Percentiles rank a stretch among this genome's conserved stretches.
Evolutionary conservation across 257 asterid genomes (phyloP).

Genomic region (Leptodermis oblonga): DNA sequence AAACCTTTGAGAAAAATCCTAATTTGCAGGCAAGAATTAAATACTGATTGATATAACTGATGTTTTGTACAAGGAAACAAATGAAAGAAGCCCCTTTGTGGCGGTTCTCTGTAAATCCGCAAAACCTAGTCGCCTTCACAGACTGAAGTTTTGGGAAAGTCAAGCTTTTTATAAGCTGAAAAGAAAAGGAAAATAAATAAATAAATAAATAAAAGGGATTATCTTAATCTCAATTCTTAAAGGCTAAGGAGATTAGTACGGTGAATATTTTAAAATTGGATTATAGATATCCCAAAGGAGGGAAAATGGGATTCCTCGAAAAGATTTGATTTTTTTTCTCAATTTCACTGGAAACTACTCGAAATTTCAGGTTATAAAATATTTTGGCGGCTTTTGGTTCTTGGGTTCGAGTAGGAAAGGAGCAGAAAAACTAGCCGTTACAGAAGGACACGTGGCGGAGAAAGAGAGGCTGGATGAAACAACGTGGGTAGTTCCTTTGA

Average conservation of each 20-base stretch:
- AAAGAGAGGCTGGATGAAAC: conserved; percentile 20
- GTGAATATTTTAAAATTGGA: neutral
- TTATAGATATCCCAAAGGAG: conserved; percentile 4
- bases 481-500: conserved; percentile 31
- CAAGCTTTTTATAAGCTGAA: conserved; percentile 1
- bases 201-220: too few relatives aligned
- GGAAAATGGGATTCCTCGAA: neutral
- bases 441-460: conserved; percentile 30
- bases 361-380: conserved; percentile 24
- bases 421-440: conserved; percentile 55
- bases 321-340: neutral
- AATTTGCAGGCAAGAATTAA: conserved; percentile 28
- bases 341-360: conserved; percentile 25
- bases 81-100: neutral
- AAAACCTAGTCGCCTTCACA: neutral
- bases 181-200: neutral
- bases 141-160: neutral
- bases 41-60: conserved; percentile 35
- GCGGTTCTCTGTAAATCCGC: neutral
- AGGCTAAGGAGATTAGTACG: neutral
- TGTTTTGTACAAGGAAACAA: conserved; percentile 28
- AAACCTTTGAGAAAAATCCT: conserved; percentile 19
- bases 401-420: neutral
- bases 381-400: neutral
- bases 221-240: neutral